phyloP scores from a whole-genome alignment of 1,284 basidiomycete species.

The Fistulinella staudtii region DNA sequence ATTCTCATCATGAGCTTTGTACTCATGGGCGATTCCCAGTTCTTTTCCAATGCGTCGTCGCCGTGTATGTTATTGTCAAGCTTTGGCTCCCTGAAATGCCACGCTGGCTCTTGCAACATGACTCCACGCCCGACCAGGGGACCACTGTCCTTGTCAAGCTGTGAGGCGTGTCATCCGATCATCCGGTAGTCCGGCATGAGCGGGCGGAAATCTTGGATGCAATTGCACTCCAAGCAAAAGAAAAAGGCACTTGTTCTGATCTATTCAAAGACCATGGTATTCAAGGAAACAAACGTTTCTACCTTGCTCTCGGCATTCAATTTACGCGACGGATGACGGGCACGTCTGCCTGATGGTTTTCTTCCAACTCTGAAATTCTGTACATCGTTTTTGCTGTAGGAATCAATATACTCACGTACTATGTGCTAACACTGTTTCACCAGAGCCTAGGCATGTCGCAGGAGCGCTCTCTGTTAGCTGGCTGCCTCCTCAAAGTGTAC shows the following conservation, averaged over 20 bases:
- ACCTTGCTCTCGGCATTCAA: constrained; percentile 14
- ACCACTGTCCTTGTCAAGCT: constrained; percentile 14
- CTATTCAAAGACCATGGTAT: constrained; percentile 13
- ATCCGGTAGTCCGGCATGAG: constrained; percentile 10
- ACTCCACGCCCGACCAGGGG: constrained; percentile 9
- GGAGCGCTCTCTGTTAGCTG: constrained; percentile 11
- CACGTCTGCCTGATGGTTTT: neutral
- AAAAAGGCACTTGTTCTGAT: constrained; percentile 10
- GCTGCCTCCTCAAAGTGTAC: constrained; percentile 16
- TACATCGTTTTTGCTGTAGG: constrained; percentile 1
- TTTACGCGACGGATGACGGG: constrained; percentile 20
- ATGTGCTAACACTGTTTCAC: constrained; percentile 12
- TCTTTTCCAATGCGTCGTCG: constrained; percentile 16
- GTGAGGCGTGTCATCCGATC: constrained; percentile 6
- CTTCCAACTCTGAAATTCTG: neutral
- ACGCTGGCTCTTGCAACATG: constrained; percentile 17
- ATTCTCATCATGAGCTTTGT: constrained; percentile 12
- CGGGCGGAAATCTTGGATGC: constrained; percentile 11
- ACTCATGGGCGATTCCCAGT: constrained; percentile 18
- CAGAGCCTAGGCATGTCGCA: constrained; percentile 14
- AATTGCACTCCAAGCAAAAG: constrained; percentile 10
- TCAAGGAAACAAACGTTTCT: constrained; percentile 13
- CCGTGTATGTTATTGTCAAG: constrained; percentile 13
- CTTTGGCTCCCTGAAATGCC: constrained; percentile 18
- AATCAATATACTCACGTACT: constrained; percentile 17